Percentiles rank a stretch among this genome's conserved stretches.
phyloP scores from a whole-genome alignment of 805 yeast species.

The Komagataella populi region DNA sequence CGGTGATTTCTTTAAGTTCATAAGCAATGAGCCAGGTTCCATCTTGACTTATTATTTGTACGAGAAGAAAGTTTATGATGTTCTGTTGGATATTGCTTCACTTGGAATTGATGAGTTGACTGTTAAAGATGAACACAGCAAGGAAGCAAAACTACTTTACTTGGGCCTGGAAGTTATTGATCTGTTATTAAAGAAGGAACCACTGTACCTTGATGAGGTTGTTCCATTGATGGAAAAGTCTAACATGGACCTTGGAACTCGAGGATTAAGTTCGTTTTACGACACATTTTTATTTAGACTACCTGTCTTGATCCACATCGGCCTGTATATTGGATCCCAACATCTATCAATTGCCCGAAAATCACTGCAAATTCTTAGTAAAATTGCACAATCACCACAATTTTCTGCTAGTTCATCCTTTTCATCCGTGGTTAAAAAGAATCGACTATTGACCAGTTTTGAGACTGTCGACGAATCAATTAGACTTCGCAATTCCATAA shows the following conservation, averaged over 20 bases:
- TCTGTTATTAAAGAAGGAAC: slow-evolving; percentile 37
- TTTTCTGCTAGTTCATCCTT: slow-evolving; percentile 19
- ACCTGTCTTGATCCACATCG: slow-evolving; percentile 60
- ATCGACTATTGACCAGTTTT: slow-evolving; percentile 54
- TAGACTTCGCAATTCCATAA: slow-evolving; percentile 59
- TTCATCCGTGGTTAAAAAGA: slow-evolving; percentile 25
- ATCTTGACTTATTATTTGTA: slow-evolving; percentile 50
- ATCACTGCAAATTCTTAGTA: slow-evolving; percentile 38
- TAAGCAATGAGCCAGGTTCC: slow-evolving; percentile 60
- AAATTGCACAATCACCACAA: slow-evolving; percentile 32
- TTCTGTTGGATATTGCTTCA: slow-evolving; percentile 42
- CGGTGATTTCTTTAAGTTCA: slow-evolving; percentile 29
- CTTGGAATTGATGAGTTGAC: slow-evolving; percentile 45
- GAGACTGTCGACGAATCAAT: slow-evolving; percentile 70
- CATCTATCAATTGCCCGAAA: slow-evolving; percentile 34
- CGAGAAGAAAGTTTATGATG: slow-evolving; percentile 38
- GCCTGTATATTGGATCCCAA: slow-evolving; percentile 56
- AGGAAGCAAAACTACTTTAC: slow-evolving; percentile 22
- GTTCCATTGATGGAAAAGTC: slow-evolving; percentile 33
- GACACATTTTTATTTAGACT: slow-evolving; percentile 63
- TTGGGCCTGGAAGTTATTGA: slow-evolving; percentile 30
- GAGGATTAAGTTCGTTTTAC: slow-evolving; percentile 49
- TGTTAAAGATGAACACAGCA: slow-evolving; percentile 21
- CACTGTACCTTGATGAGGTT: slow-evolving; percentile 40
- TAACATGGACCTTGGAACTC: slow-evolving; percentile 33